Base-by-base conservation (phyloP, 2,329 filamentous ascomycete species). In the Fusarium duplospermum region DNA sequence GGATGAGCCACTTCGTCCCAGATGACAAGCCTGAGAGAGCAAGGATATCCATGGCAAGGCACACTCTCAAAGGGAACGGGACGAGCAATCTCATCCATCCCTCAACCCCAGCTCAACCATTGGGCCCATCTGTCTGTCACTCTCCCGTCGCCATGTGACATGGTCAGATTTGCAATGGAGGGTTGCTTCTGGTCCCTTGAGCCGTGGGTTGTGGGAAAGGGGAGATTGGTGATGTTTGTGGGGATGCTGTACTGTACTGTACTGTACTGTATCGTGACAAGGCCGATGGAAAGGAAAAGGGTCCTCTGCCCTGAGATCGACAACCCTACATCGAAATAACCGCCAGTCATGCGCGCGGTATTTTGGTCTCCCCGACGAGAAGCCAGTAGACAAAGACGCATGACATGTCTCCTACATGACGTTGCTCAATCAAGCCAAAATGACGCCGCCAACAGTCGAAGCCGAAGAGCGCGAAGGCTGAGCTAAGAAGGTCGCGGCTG, bases 201-300 rank as follows among this genome's bases (percentile, higher is more conserved):
- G 38, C 16, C 33, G 35, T 31, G 40, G 29, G 24, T 40, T 36
- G n/a, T 56, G 61, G 61, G 61, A 63, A 63, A 63, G 61, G 61
- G 33, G 33, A 40, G 33, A 63, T 56, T 40, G 35, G 45, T 9
- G 22, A 50, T 16, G 14, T 16, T 18, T 50, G 27, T n/a, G 10
- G 47, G 47, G 27, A 52, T 31, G 7, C 29, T 29, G 29, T 13
- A 52, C 20, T 38, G n/a, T 35, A 31, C 20, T 38, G n/a, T 35
- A 31, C 16, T 18, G 22, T 11, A 45, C 9, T 18, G 14, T 59
- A 40, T 33, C 38, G 16, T 22, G 45, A 29, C 50, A 14, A 61
- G 13, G n/a, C 9, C n/a, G 31, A 50, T 45, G 14, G 22, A 29
- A 62, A 36, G 22, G 47, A 62, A 50, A 33, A 62, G 42, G 59